Base-by-base conservation (phyloP, 2,329 filamentous ascomycete genomes). In the Nothophaeocryptopus gaeumannii region DNA sequence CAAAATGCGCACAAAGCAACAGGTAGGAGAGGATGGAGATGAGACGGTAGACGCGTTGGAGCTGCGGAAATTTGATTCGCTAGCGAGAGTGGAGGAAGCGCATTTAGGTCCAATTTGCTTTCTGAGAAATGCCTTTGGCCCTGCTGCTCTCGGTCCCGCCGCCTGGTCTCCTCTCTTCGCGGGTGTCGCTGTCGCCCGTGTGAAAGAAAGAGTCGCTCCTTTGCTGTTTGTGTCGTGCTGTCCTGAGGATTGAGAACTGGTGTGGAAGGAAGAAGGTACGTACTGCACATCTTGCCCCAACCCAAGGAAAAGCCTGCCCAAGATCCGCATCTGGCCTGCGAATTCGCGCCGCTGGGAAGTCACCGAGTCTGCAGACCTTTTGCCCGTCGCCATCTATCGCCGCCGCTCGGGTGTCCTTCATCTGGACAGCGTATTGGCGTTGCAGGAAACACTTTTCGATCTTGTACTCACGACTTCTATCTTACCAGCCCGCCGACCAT, bases 61-160 rank as follows among this genome's bases (percentile, higher is more conserved):
- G 37, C 13, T 30, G 15, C 31, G 39, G 46, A 39, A 42, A 48
- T 42, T 48, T 48, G 38, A 13, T 26, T 26, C 7, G 20, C 3
- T 26, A 4, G 20, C 20, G 20, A 26, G 20, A 26, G 20, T 26
- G 20, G 20, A 26, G 20, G 45, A 31, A 39, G 45, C 45, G 39
- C 45, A n/a, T n/a, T n/a, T n/a, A n/a, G n/a, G n/a, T n/a, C n/a
- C n/a, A 47, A 47, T 39, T 47, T 47, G 45, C 45, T 39, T 34
- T 47, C 42, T 16, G 32, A 45, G 38, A 45, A 30, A 36, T 39
- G 36, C 35, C 35, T 47, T 36, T 39, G 44, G 36, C 45, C 13
- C 37, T 39, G 37, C 13, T 13, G 34, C 32, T 39, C 14, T 35
- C 36, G 32, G 34, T 32, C 5, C 20, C 36, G 34, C 44, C 35